Base-by-base conservation (phyloP, 2,329 filamentous ascomycete genomes). In the Rhinocladiella similis region DNA sequence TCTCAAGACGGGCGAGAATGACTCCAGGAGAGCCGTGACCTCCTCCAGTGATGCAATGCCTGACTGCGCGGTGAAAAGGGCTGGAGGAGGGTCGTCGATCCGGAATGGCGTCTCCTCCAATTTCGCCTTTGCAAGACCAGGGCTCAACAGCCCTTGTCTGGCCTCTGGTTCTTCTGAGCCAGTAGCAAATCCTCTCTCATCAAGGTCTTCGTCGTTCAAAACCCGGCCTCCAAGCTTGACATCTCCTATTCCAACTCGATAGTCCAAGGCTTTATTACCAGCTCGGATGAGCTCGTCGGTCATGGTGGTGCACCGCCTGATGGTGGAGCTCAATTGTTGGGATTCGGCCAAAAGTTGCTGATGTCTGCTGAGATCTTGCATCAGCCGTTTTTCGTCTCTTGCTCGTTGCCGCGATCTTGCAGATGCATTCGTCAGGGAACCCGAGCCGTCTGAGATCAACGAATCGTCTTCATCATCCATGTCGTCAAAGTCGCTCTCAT, bases 241-340 rank as follows among this genome's bases (percentile, higher is more conserved):
- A 67, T 97, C 93, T 63, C 85, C 89, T 7, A 89, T 83, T 27
- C 83, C 82, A 22, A 97, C 90, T 56, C 83, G 81, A 69, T 96
- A 96, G 47, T 88, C 87, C 1, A 99, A 80, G 0, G 94, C 94
- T 69, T 90, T 93, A 68, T 86, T 89, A 5, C 89, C 94, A 65
- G 97, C 91, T 47, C 84, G 87, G 70, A 99, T 96, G 43, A 99
- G 81, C 61, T 89, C 87, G 69, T 99, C 93, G 0, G 92, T 95
- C 83, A 90, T 93, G 63, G 86, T 86, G 33, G 97, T 80, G 71
- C 94, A 99, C 47, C 90, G 83, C 71, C 91, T 95, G 45, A 99
- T 82, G 70, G 90, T 96, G 70, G 95, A 90, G 69, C 97, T 97
- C 79, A 97, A 91, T 75, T 91, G 95, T 68, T 97, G 91, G 64